These are phyloP conservation scores for Huntiella decipiens DNA, from an alignment of 2,329 filamentous ascomycete species.

Conservation along the genomic window DNA sequence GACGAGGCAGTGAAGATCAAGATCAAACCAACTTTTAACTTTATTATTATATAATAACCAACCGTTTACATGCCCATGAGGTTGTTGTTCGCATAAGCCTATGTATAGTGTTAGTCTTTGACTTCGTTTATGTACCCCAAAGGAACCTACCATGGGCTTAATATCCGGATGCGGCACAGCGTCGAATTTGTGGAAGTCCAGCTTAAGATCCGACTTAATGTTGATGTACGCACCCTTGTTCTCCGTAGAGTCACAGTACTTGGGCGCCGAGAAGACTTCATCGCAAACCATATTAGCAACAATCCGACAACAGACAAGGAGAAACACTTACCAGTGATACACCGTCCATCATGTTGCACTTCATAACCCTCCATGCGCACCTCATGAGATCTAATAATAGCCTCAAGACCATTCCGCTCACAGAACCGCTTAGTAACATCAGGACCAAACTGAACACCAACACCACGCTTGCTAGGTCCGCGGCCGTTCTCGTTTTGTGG, in stretches of 20 bases:
- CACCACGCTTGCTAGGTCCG: conserved; percentile 87
- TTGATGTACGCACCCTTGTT: conserved; percentile 99
- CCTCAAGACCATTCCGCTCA: conserved; percentile 83
- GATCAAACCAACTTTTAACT: background rate
- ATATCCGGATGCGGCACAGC: conserved; percentile 92
- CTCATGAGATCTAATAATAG: conserved; percentile 92
- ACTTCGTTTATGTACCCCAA: background rate
- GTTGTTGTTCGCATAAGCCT: conserved; percentile 74
- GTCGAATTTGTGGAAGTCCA: conserved; percentile 83
- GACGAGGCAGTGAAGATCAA: background rate
- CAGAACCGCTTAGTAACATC: conserved; percentile 95
- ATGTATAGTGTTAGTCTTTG: background rate
- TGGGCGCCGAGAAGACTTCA: conserved; percentile 84
- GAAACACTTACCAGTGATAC: conserved; percentile 57
- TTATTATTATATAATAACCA: no score
- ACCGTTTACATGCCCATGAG: conserved; percentile 30
- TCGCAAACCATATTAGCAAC: conserved; percentile 1
- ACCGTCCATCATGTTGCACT: conserved; percentile 85
- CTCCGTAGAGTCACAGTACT: conserved; percentile 93
- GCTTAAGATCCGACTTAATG: conserved; percentile 76
- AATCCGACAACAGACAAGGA: background rate
- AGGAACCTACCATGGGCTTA: conserved; percentile 56
- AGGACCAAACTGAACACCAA: conserved; percentile 90
- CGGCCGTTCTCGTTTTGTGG: conserved; percentile 72
- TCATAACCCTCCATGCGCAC: conserved; percentile 99